Percentiles rank a stretch among this genome's conserved stretches.
Evolutionary conservation across 805 yeast species (phyloP).

Genomic region (Yarrowia hollandica): DNA sequence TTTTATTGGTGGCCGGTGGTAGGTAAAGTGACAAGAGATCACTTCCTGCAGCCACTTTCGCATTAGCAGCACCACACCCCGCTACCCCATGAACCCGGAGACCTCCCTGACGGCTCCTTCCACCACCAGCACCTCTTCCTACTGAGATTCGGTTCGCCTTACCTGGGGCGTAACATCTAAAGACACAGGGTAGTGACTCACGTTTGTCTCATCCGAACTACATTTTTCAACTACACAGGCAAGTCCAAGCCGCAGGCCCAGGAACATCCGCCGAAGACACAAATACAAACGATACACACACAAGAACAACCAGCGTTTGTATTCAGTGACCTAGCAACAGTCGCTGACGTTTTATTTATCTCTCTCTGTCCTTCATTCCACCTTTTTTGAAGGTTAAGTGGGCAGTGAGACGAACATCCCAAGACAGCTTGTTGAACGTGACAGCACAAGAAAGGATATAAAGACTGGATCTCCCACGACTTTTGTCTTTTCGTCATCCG

Average conservation of each 20-base stretch:
- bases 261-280: too few relatives aligned
- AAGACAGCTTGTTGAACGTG: background rate
- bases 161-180: conserved; percentile 9
- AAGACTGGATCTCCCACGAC: background rate
- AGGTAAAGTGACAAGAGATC: background rate
- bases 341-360: too few relatives aligned
- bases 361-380: too few relatives aligned
- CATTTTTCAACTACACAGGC: background rate
- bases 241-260: background rate
- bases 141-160: conserved; percentile 26
- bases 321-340: too few relatives aligned
- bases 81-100: conserved; percentile 26
- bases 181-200: conserved; percentile 10
- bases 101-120: background rate
- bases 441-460: background rate
- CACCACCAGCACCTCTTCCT: background rate
- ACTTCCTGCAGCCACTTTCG: conserved; percentile 3
- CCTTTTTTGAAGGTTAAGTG: too few relatives aligned
- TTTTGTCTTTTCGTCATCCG: background rate
- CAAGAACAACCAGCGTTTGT: too few relatives aligned
- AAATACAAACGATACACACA: too few relatives aligned
- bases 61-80: conserved; percentile 6
- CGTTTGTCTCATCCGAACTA: background rate
- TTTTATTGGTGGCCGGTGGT: background rate
- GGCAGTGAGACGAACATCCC: too few relatives aligned